Evolutionary conservation across 306 rosid species (phyloP).

Genomic region (Quercus cerris): DNA sequence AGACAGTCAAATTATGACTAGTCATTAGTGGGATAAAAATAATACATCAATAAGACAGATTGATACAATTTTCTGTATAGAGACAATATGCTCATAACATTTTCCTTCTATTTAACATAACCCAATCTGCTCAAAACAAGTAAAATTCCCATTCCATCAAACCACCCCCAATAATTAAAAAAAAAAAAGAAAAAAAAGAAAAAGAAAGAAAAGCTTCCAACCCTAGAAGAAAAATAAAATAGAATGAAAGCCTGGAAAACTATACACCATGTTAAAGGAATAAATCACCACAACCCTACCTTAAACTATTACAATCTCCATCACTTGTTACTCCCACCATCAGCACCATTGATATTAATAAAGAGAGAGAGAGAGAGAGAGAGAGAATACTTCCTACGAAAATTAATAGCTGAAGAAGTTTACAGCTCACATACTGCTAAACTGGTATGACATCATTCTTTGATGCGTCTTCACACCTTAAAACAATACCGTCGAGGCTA

Average conservation of each 20-base stretch:
- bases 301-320: constrained; percentile 15
- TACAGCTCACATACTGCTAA: constrained; percentile 24
- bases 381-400: background rate
- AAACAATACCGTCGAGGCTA: constrained; percentile 78
- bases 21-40: background rate
- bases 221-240: background rate
- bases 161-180: no score
- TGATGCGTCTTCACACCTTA: constrained; percentile 79
- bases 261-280: constrained; percentile 11
- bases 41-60: background rate
- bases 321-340: background rate
- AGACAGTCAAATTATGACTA: no score
- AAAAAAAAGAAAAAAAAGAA: background rate
- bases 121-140: constrained; percentile 9
- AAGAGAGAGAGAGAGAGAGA: background rate
- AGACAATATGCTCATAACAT: background rate
- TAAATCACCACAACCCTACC: constrained; percentile 12
- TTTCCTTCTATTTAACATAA: constrained; percentile 16
- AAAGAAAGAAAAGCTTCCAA: no score
- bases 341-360: constrained; percentile 1
- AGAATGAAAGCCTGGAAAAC: constrained; percentile 10
- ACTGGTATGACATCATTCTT: constrained; percentile 89
- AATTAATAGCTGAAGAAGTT: background rate
- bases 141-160: background rate
- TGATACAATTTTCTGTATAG: background rate